A percentile compares a stretch with the other conserved stretches of the same genome.
Evolutionary conservation across 129 eudicot genomes (phyloP).

Genomic region (Lactuca sativa): DNA sequence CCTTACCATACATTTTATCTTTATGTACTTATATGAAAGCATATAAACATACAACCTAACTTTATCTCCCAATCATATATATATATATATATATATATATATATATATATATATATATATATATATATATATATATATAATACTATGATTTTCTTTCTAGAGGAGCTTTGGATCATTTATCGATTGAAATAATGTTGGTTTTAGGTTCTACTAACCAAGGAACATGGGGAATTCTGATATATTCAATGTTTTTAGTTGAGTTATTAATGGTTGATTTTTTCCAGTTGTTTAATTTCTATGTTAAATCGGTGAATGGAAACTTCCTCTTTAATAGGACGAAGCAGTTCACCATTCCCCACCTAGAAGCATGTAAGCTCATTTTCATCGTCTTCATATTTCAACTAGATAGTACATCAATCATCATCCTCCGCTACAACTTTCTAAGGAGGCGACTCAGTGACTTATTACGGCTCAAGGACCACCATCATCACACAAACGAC

Average conservation of each 20-base stretch:
- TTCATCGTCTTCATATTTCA: slow-evolving; percentile 72
- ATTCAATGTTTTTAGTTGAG: slow-evolving; percentile 1
- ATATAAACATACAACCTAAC: slow-evolving; percentile 3
- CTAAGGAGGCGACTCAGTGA: slow-evolving; percentile 43
- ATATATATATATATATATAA: not conserved
- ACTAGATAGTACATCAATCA: slow-evolving; percentile 59
- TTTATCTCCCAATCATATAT: not conserved
- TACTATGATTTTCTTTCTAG: slow-evolving; percentile 3
- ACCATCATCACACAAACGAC: too few relatives aligned
- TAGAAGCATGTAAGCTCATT: slow-evolving; percentile 71
- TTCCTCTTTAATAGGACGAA: slow-evolving; percentile 73
- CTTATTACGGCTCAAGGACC: slow-evolving; percentile 47
- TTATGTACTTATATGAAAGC: slow-evolving; percentile 26
- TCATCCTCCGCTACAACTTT: slow-evolving; percentile 49
- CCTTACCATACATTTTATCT: slow-evolving; percentile 26
- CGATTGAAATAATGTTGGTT: slow-evolving; percentile 21
- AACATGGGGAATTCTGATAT: slow-evolving; percentile 39
- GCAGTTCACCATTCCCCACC: slow-evolving; percentile 67
- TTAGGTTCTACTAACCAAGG: slow-evolving; percentile 17
- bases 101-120: too few relatives aligned
- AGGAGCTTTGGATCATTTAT: slow-evolving; percentile 22
- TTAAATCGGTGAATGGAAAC: slow-evolving; percentile 63
- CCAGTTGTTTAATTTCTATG: slow-evolving; percentile 28
- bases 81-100: too few relatives aligned
- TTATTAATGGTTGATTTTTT: slow-evolving; percentile 20